phyloP scores from a whole-genome alignment of 306 rosid genomes.

The Dryas octopetala region DNA sequence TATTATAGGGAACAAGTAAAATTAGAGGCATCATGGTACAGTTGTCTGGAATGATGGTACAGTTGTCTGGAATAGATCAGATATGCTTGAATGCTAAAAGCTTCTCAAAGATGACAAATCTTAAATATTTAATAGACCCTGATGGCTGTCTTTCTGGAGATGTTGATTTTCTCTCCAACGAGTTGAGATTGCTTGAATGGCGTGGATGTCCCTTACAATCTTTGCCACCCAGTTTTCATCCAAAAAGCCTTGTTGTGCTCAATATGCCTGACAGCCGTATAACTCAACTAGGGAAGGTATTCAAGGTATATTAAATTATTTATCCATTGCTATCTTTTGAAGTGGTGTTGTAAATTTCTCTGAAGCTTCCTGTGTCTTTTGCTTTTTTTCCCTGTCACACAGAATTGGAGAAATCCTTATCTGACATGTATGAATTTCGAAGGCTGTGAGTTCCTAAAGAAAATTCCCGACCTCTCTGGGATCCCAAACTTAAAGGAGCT shows the following conservation, averaged over 20 bases:
- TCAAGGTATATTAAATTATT: constrained; percentile 13
- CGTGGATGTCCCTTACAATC: constrained; percentile 22
- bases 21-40: neutral
- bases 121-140: constrained; percentile 26
- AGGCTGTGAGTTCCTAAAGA: neutral
- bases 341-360: neutral
- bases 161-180: constrained; percentile 29
- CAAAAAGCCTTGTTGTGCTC: constrained; percentile 29
- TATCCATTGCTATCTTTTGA: neutral
- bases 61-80: neutral
- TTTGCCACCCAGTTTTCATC: constrained; percentile 36
- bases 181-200: constrained; percentile 41
- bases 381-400: too few species aligned
- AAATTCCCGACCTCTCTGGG: neutral
- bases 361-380: neutral
- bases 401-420: neutral
- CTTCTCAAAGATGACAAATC: too few species aligned
- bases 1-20: neutral
- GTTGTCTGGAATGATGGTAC: too few species aligned
- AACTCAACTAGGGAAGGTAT: neutral
- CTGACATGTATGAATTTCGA: neutral
- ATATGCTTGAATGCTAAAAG: constrained; percentile 22
- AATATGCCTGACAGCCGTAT: constrained; percentile 28
- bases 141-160: constrained; percentile 22
- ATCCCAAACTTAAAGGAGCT: neutral